These are phyloP conservation scores for Dillenia turbinata DNA, from an alignment of 164 flowering plant species.

Conservation along the genomic window DNA sequence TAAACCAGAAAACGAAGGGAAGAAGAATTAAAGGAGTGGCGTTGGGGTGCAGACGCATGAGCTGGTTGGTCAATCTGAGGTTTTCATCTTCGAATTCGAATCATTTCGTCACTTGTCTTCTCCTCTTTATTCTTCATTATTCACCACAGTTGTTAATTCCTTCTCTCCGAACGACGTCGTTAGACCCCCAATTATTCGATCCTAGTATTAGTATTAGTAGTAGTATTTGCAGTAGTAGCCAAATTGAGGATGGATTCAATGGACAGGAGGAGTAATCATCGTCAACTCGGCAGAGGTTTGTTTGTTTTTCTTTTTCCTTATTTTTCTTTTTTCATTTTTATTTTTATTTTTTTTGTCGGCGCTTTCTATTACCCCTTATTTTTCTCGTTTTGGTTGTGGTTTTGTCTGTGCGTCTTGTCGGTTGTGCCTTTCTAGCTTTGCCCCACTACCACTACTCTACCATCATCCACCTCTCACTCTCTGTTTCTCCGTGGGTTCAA, in stretches of 20 bases:
- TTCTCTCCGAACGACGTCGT: slow-evolving; percentile 13
- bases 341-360: neutral
- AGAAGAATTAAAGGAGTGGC: too few species aligned
- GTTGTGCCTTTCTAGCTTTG: neutral
- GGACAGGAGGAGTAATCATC: slow-evolving; percentile 14
- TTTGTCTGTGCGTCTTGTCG: neutral
- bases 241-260: slow-evolving; percentile 23
- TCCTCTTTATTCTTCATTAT: slow-evolving; percentile 58
- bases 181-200: slow-evolving; percentile 10
- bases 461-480: too few species aligned
- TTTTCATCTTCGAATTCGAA: slow-evolving; percentile 44
- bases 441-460: neutral
- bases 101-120: slow-evolving; percentile 54
- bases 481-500: neutral
- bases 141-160: slow-evolving; percentile 47
- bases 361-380: neutral
- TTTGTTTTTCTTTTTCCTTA: neutral
- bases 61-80: slow-evolving; percentile 61
- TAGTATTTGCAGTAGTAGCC: neutral
- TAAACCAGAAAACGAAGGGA: too few species aligned
- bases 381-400: neutral
- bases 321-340: neutral
- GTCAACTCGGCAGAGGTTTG: slow-evolving; percentile 26
- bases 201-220: neutral
- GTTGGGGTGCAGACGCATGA: slow-evolving; percentile 43